Conservation (phyloP, 192 early-diverging fungal genomes). For the Coemansia sp. region DNA sequence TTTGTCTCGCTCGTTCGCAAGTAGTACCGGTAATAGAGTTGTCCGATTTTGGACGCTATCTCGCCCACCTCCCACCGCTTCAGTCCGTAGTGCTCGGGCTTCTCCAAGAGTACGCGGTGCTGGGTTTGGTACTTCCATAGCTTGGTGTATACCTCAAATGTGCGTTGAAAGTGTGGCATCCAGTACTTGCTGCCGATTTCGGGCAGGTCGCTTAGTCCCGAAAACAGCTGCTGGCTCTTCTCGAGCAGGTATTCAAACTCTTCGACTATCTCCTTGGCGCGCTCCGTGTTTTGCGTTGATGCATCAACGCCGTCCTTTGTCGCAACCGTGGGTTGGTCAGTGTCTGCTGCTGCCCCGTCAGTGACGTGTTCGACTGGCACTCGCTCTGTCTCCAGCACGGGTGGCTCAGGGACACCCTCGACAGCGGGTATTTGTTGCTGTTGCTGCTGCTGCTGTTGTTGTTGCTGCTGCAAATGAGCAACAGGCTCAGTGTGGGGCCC, state of each 20-base stretch:
- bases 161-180: constrained; percentile 93
- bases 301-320: constrained; percentile 13
- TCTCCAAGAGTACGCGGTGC: constrained; percentile 85
- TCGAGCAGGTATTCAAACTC: constrained; percentile 96
- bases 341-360: neutral
- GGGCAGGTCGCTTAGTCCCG: constrained; percentile 71
- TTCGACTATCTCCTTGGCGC: constrained; percentile 61
- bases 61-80: constrained; percentile 99
- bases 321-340: neutral
- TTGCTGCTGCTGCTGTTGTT: neutral
- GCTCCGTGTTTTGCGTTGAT: constrained; percentile 31
- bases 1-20: constrained; percentile 96
- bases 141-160: constrained; percentile 97
- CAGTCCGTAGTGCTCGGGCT: constrained; percentile 86
- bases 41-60: constrained; percentile 97
- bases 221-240: constrained; percentile 96
- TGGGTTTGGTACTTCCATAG: constrained; percentile 96
- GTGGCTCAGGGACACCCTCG: neutral
- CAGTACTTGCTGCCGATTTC: constrained; percentile 61
- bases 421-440: neutral
- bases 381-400: neutral
- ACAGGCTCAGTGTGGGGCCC: neutral
- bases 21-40: constrained; percentile 83
- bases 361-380: neutral
- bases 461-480: neutral